phyloP scores from a whole-genome alignment of 495 filamentous ascomycete genomes.

The Staphylotrichum longicolle region DNA sequence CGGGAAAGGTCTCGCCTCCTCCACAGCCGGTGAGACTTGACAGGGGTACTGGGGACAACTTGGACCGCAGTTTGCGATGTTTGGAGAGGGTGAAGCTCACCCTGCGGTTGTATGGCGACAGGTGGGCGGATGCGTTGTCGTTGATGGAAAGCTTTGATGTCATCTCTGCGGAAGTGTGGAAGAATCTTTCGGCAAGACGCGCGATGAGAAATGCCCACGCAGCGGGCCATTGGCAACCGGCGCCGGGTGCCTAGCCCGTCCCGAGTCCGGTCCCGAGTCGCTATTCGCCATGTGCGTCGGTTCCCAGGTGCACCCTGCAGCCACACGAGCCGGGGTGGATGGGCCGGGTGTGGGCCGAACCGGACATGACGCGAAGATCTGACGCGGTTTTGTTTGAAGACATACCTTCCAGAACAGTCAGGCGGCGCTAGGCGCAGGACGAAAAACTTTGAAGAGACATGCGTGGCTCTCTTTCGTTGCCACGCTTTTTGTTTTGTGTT shows the following conservation, averaged over 20 bases:
- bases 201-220: conserved; percentile 17
- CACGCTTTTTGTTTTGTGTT: too few relatives aligned
- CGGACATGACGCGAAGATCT: too few relatives aligned
- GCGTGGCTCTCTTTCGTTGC: too few relatives aligned
- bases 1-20: conserved; percentile 38
- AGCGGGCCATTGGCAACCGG: conserved; percentile 15
- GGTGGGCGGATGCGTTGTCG: conserved; percentile 49
- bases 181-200: conserved; percentile 33
- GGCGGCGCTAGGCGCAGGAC: too few relatives aligned
- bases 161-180: conserved; percentile 37
- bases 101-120: conserved; percentile 48
- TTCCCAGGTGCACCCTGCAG: too few relatives aligned
- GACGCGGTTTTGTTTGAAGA: too few relatives aligned
- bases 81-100: conserved; percentile 45
- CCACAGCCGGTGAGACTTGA: conserved; percentile 35
- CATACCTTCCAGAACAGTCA: too few relatives aligned
- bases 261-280: background rate
- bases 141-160: conserved; percentile 46
- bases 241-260: conserved; percentile 27
- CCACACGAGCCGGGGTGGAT: too few relatives aligned
- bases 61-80: conserved; percentile 46
- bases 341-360: too few relatives aligned
- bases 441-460: too few relatives aligned
- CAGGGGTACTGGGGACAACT: conserved; percentile 36
- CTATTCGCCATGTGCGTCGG: too few relatives aligned